Base-by-base conservation (phyloP, 768 basidiomycete genomes). In the Suillus bovinus region DNA sequence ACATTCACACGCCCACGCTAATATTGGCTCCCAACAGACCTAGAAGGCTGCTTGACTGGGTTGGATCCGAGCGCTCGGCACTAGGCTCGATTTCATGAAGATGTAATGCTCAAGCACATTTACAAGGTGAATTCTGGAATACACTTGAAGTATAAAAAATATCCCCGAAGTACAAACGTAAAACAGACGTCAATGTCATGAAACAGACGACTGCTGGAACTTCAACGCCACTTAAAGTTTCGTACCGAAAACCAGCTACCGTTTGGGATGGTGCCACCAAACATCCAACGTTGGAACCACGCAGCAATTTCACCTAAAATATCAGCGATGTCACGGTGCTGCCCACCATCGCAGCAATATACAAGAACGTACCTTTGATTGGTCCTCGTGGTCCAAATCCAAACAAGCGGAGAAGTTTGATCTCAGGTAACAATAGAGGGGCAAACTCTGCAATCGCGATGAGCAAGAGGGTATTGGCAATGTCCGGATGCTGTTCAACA, bases 351-450 rank as follows among this genome's bases (percentile, higher is more conserved):
- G 39, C 56, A 13, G 31, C 7, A 27, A 24, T 17, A 58, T 16
- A 64, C 29, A 27, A 34, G 2, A 29, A 52, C 31, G 5, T 36
- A 76, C 77, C 74, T 74, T 76, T 74, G 4, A 71, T 67, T 6
- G 74, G 74, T 6, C 76, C 77, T 17, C n/a, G 36, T 16, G 72
- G 72, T 0, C 75, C 74, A 59, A 79, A 78, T n/a, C 78, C 79
- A 59, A 80, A 75, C 3, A 78, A 8, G 3, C 70, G 56, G 14
- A 77, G 59, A 9, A 79, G 13, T 9, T 68, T 39, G 5, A 36
- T 16, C 11, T 69, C 41, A 13, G 68, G 27, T 17, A 47, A 24
- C 10, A 33, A 33, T 1, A 33, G 7, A 33, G 7, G n/a, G n/a
- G n/a, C n/a, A n/a, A n/a, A n/a, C n/a, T n/a, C n/a, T n/a, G n/a